These are phyloP conservation scores for Rhododendron vialii DNA, from an alignment of 148 eudicot genomes.

Conservation along the genomic window DNA sequence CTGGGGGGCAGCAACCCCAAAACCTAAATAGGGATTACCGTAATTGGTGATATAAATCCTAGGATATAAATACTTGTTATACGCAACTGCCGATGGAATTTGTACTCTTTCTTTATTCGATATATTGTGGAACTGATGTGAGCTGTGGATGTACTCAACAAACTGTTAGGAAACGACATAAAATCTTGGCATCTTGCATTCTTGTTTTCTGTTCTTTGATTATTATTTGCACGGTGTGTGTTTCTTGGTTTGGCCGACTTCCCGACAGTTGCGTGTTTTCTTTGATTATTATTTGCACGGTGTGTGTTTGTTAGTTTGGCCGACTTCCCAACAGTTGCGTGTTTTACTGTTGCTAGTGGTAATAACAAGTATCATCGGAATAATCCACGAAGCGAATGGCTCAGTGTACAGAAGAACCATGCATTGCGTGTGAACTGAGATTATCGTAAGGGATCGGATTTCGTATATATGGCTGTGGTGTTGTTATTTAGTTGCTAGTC, in stretches of 20 bases:
- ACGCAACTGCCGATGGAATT: too few relatives aligned
- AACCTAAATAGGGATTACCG: too few relatives aligned
- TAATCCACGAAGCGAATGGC: not conserved
- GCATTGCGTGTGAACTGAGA: not conserved
- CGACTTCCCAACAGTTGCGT: not conserved
- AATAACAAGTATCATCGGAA: too few relatives aligned
- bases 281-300: not conserved
- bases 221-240: not conserved
- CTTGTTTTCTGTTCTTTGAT: not conserved
- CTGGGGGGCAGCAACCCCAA: too few relatives aligned
- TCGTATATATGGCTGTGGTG: not conserved
- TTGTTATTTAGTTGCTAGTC: not conserved
- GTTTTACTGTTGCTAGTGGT: too few relatives aligned
- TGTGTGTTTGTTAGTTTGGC: not conserved
- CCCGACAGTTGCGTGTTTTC: not conserved
- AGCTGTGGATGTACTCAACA: too few relatives aligned
- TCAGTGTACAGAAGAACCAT: too few relatives aligned
- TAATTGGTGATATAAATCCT: too few relatives aligned
- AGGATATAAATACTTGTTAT: too few relatives aligned
- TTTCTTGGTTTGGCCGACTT: not conserved
- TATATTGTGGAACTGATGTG: too few relatives aligned
- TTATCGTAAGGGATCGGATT: not conserved
- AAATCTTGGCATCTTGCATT: not conserved
- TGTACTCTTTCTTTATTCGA: too few relatives aligned
- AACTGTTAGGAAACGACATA: too few relatives aligned